phyloP scores from a whole-genome alignment of 129 eudicot species.

The Arctium minus region DNA sequence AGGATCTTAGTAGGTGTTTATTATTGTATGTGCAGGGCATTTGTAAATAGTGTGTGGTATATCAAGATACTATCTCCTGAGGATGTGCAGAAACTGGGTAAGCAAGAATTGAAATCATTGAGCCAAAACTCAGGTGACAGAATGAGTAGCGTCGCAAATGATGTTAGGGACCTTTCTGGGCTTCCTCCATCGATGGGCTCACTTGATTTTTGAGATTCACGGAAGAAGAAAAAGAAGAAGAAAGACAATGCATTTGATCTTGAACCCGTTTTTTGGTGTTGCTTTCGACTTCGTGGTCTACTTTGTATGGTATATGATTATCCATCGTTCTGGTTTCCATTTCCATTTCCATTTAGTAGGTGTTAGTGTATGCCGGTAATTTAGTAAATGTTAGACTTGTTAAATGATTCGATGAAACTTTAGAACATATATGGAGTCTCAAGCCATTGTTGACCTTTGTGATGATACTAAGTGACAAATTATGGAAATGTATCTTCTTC shows the following conservation, averaged over 20 bases:
- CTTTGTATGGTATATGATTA: constrained; percentile 5
- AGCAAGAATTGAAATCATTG: constrained; percentile 58
- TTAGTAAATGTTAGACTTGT: constrained; percentile 30
- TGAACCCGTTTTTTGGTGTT: not conserved
- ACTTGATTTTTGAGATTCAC: constrained; percentile 50
- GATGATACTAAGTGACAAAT: constrained; percentile 1
- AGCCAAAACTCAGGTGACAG: constrained; percentile 53
- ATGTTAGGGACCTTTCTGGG: constrained; percentile 49
- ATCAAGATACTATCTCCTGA: constrained; percentile 97
- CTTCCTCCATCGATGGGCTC: constrained; percentile 72
- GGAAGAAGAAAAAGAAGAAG: not conserved
- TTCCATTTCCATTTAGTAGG: constrained; percentile 20
- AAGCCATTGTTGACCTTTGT: constrained; percentile 8
- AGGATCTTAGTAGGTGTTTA: too few relatives aligned
- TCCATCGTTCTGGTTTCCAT: not conserved
- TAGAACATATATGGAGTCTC: constrained; percentile 28
- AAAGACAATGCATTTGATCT: not conserved
- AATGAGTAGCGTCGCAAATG: constrained; percentile 36
- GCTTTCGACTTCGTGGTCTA: constrained; percentile 12
- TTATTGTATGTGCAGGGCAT: constrained; percentile 61
- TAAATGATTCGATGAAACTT: constrained; percentile 6
- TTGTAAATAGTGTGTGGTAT: constrained; percentile 95
- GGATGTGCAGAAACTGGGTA: constrained; percentile 79
- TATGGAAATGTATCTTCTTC: constrained; percentile 4
- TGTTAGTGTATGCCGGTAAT: constrained; percentile 24